These are phyloP conservation scores for Penicillium sp. DNA, from an alignment of 2,329 filamentous ascomycete species.

Conservation along the genomic window DNA sequence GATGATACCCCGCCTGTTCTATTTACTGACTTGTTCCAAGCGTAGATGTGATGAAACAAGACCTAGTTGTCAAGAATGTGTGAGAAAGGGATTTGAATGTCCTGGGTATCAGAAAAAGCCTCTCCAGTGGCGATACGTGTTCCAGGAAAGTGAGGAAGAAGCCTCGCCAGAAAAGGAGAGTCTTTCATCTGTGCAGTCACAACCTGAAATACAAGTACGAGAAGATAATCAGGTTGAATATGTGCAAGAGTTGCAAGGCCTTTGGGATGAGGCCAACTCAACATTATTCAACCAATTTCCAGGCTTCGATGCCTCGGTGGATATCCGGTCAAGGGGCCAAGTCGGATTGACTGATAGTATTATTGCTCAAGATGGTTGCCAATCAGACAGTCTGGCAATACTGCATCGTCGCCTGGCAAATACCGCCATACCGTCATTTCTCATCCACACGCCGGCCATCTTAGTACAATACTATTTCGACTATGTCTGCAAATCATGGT, in stretches of 20 bases:
- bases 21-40: slow-evolving; percentile 10
- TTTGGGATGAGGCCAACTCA: slow-evolving; percentile 12
- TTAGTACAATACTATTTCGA: slow-evolving; percentile 24
- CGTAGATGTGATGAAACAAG: slow-evolving; percentile 24
- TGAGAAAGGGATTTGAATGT: slow-evolving; percentile 16
- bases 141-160: slow-evolving; percentile 13
- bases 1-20: not conserved
- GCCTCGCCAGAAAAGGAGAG: not conserved
- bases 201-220: not conserved
- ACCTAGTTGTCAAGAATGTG: slow-evolving; percentile 22
- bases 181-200: not conserved
- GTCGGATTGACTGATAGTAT: not conserved
- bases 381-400: slow-evolving; percentile 16
- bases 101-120: slow-evolving; percentile 21
- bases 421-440: slow-evolving; percentile 17
- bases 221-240: not conserved
- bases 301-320: slow-evolving; percentile 11
- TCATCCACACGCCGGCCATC: slow-evolving; percentile 21
- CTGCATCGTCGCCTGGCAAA: slow-evolving; percentile 18
- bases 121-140: slow-evolving; percentile 22
- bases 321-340: slow-evolving; percentile 5
- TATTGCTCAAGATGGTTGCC: not conserved
- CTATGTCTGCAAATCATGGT: slow-evolving; percentile 23
- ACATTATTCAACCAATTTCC: slow-evolving; percentile 17
- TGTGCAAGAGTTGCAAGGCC: slow-evolving; percentile 6